These are phyloP conservation scores for Rhodotorula kratochvilovae DNA, from an alignment of 768 basidiomycete species.

Conservation along the genomic window DNA sequence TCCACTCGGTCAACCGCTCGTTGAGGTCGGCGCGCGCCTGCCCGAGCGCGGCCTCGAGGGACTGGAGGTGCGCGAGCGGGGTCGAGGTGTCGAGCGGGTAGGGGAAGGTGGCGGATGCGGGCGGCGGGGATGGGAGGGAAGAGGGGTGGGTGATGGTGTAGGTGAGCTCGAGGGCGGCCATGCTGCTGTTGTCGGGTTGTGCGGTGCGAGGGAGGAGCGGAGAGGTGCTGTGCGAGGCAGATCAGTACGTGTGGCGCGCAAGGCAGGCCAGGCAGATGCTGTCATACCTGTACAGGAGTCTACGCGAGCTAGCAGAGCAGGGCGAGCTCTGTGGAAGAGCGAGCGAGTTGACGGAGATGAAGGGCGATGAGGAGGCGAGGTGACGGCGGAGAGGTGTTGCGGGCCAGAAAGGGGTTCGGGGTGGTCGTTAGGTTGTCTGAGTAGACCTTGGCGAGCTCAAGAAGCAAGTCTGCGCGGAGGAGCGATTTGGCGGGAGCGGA, in stretches of 20 bases:
- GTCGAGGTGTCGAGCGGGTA: constrained; percentile 14
- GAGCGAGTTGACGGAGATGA: background rate
- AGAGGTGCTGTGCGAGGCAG: background rate
- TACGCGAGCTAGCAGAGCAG: background rate
- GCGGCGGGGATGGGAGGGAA: background rate
- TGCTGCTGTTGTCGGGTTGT: background rate
- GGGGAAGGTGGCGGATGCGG: background rate
- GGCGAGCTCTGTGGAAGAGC: no score
- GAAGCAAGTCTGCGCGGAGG: no score
- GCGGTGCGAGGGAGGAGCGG: background rate
- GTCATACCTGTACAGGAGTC: background rate
- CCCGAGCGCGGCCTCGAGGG: constrained; percentile 28
- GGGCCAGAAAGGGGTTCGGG: no score
- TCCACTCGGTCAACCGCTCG: constrained; percentile 26
- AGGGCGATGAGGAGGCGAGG: background rate
- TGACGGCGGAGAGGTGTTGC: background rate
- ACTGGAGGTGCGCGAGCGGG: constrained; percentile 13
- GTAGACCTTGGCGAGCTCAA: no score
- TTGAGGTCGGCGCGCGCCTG: constrained; percentile 17
- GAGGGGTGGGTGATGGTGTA: background rate
- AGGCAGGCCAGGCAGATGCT: no score
- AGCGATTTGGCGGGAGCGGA: no score
- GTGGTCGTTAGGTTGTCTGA: no score
- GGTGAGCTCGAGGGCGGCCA: background rate
- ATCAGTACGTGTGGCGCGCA: no score